Evolutionary conservation across 371 early-diverging fungal genomes (phyloP).

Genomic region (Smittium mucronatum): DNA sequence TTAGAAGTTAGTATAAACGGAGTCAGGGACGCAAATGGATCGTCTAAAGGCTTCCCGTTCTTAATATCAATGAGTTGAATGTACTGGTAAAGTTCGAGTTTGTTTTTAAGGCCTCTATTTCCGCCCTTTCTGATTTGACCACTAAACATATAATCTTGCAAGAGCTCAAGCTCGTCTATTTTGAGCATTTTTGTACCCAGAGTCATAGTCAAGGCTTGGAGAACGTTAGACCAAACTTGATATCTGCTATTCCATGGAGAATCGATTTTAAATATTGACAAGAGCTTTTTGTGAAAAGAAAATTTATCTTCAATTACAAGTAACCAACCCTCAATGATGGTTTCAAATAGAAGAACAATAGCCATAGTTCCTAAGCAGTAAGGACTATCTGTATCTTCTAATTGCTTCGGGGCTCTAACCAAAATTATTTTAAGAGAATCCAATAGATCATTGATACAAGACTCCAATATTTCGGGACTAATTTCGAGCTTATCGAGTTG

Average conservation of each 20-base stretch:
- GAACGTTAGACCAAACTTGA: constrained; percentile 26
- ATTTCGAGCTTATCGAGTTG: background rate
- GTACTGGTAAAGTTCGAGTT: background rate
- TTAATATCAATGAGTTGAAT: background rate
- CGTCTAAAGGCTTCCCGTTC: background rate
- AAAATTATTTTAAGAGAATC: background rate
- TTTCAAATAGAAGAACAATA: background rate
- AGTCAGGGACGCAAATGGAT: background rate
- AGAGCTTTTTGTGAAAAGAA: background rate
- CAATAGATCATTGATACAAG: background rate
- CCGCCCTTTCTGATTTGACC: constrained; percentile 26
- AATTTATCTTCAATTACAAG: background rate
- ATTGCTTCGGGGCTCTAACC: no score
- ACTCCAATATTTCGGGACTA: background rate
- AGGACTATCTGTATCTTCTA: background rate
- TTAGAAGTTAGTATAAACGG: background rate
- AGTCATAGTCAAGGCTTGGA: constrained; percentile 25
- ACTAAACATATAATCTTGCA: constrained; percentile 30
- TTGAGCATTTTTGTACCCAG: constrained; percentile 19
- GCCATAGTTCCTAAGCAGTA: background rate
- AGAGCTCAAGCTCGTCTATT: constrained; percentile 26
- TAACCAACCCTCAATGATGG: no score
- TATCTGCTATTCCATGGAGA: background rate
- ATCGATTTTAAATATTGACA: background rate
- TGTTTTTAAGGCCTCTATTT: constrained; percentile 11